phyloP scores from a whole-genome alignment of 2,329 filamentous ascomycete species.

The Pyricularia grisea region DNA sequence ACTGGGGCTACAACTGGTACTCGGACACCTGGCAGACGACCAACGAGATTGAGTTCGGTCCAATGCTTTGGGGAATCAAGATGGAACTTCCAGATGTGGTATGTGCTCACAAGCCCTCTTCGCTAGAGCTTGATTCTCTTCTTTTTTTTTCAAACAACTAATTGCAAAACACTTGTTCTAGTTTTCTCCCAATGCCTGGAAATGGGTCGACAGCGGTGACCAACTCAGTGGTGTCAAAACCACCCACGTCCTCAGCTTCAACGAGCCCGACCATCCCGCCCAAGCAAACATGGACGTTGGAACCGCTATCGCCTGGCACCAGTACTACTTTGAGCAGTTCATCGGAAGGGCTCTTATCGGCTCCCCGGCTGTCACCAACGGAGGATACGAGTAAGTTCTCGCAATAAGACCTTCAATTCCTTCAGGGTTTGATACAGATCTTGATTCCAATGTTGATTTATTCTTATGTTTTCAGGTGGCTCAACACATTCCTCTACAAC shows the following conservation, averaged over 20 bases:
- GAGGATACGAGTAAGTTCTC: constrained; percentile 28
- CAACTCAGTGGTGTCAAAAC: constrained; percentile 9
- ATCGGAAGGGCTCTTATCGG: constrained; percentile 31
- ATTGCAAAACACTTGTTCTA: background rate
- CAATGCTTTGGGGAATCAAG: constrained; percentile 15
- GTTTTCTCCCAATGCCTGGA: constrained; percentile 7
- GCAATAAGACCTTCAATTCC: background rate
- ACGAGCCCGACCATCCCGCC: constrained; percentile 14
- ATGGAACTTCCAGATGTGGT: background rate
- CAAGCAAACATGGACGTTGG: constrained; percentile 17
- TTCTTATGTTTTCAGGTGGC: background rate
- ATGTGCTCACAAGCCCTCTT: background rate
- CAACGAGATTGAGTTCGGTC: constrained; percentile 12
- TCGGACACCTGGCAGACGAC: constrained; percentile 13
- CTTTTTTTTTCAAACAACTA: background rate
- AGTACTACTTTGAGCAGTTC: constrained; percentile 33
- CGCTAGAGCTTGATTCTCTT: background rate
- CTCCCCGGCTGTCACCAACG: constrained; percentile 38
- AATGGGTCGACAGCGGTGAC: constrained; percentile 10
- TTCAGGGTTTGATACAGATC: background rate
- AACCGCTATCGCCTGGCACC: constrained; percentile 27
- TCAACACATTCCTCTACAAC: background rate
- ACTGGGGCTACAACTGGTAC: constrained; percentile 18
- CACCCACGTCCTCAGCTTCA: constrained; percentile 14
- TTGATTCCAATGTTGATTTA: background rate